These are phyloP conservation scores for Fonsecaea pedrosoi DNA, from an alignment of 2,329 filamentous ascomycete genomes.

Conservation along the genomic window DNA sequence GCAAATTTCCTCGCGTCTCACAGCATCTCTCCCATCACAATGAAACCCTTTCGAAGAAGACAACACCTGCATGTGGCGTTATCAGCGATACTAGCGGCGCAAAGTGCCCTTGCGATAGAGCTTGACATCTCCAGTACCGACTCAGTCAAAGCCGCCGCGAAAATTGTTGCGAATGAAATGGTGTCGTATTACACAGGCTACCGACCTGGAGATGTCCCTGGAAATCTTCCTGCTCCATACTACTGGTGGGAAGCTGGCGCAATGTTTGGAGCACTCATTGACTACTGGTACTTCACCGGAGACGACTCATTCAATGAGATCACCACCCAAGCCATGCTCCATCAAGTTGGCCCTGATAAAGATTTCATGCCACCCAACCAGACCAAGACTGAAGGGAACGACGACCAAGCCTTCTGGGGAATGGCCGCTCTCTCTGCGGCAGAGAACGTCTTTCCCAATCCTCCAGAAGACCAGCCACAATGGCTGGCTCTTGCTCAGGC, in stretches of 20 bases:
- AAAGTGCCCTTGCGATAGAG: conserved; percentile 35
- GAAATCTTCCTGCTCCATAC: conserved; percentile 59
- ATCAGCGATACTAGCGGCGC: conserved; percentile 27
- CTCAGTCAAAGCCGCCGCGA: conserved; percentile 56
- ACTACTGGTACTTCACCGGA: conserved; percentile 85
- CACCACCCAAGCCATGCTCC: conserved; percentile 71
- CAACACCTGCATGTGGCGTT: conserved; percentile 17
- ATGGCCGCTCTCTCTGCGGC: conserved; percentile 79
- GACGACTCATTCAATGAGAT: conserved; percentile 74
- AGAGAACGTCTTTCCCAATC: conserved; percentile 76
- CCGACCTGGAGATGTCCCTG: conserved; percentile 57
- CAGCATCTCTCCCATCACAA: conserved; percentile 13
- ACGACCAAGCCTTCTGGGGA: conserved; percentile 80
- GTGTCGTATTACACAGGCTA: conserved; percentile 60
- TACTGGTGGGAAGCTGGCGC: conserved; percentile 77
- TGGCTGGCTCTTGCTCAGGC: conserved; percentile 82
- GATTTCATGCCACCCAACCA: conserved; percentile 76
- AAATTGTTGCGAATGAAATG: conserved; percentile 55
- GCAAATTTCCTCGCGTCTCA: not conserved
- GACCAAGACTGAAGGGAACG: conserved; percentile 57
- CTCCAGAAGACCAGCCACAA: conserved; percentile 66
- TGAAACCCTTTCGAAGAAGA: conserved; percentile 36
- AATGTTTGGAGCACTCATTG: conserved; percentile 72
- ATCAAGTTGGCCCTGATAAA: conserved; percentile 73
- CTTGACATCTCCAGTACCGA: conserved; percentile 43